Percentiles rank a stretch among this genome's conserved stretches.
Conservation (phyloP, 2,329 filamentous ascomycete genomes). For the Neonectria coccinea region DNA sequence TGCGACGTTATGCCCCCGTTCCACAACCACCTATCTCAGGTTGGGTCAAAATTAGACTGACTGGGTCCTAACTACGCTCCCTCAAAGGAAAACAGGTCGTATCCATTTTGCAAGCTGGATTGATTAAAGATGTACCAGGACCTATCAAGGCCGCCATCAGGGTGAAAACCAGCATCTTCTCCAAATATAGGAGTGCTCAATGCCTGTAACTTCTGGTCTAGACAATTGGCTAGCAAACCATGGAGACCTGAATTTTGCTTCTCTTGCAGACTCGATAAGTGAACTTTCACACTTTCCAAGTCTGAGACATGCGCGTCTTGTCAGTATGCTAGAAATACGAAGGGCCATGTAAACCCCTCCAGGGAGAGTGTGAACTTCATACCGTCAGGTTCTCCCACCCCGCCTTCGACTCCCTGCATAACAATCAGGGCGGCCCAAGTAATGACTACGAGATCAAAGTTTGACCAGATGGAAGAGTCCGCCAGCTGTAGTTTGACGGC, state of each 20-base stretch:
- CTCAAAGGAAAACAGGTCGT: conserved; percentile 6
- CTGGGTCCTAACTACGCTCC: not conserved
- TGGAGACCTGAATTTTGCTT: conserved; percentile 5
- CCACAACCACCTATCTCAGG: not conserved
- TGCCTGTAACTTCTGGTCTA: conserved; percentile 4
- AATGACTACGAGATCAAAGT: conserved; percentile 59
- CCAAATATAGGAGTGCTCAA: conserved; percentile 12
- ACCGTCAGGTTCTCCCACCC: conserved; percentile 54
- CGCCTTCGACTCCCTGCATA: conserved; percentile 55
- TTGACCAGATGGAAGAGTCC: conserved; percentile 58
- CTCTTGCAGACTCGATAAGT: not conserved
- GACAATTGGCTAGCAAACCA: not conserved
- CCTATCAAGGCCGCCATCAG: conserved; percentile 7
- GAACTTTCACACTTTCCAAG: conserved; percentile 1
- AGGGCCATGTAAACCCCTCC: not conserved
- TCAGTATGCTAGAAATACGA: not conserved
- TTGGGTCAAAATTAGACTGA: not conserved
- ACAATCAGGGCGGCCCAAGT: conserved; percentile 59
- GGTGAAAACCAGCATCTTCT: not conserved
- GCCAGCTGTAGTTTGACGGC: conserved; percentile 54
- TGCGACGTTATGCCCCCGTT: not conserved
- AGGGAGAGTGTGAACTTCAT: not conserved
- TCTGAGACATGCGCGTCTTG: conserved; percentile 6
- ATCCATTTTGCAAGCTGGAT: conserved; percentile 11
- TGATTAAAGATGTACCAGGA: conserved; percentile 17